Conservation (phyloP, 2,329 filamentous ascomycete genomes). For the Pseudopyricularia cyperi region DNA sequence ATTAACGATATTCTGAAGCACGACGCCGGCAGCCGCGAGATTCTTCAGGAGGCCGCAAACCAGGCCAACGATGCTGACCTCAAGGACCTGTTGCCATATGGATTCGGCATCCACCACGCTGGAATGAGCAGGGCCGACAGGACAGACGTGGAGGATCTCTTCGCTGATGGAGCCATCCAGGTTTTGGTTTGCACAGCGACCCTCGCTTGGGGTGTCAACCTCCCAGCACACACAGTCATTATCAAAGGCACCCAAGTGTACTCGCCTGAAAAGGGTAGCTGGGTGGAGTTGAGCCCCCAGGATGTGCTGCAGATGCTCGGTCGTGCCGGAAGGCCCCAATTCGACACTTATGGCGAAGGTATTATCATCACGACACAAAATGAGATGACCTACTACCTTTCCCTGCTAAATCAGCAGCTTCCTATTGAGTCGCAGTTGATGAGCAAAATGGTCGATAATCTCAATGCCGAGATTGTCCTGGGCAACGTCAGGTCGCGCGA, state of each 20-base stretch:
- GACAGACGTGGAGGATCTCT: slow-evolving; percentile 88
- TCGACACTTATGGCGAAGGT: slow-evolving; percentile 93
- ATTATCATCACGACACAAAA: slow-evolving; percentile 95
- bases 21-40: slow-evolving; percentile 82
- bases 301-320: slow-evolving; percentile 98
- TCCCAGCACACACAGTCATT: slow-evolving; percentile 94
- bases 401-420: slow-evolving; percentile 88
- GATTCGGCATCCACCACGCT: slow-evolving; percentile 96
- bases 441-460: slow-evolving; percentile 83
- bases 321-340: slow-evolving; percentile 90
- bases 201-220: slow-evolving; percentile 97
- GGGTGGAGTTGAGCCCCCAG: slow-evolving; percentile 94
- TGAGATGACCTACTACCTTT: slow-evolving; percentile 96
- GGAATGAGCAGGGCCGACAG: slow-evolving; percentile 95
- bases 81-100: slow-evolving; percentile 89
- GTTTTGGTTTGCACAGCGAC: slow-evolving; percentile 96
- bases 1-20: slow-evolving; percentile 91
- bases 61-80: slow-evolving; percentile 74
- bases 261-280: slow-evolving; percentile 95
- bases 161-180: slow-evolving; percentile 80
- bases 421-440: slow-evolving; percentile 96
- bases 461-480: slow-evolving; percentile 92
- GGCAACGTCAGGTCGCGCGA: slow-evolving; percentile 86
- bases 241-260: slow-evolving; percentile 99
- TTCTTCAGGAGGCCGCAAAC: slow-evolving; percentile 73